These are phyloP conservation scores for Heracleum sosnowskyi DNA, from an alignment of 129 eudicot species.

Conservation along the genomic window DNA sequence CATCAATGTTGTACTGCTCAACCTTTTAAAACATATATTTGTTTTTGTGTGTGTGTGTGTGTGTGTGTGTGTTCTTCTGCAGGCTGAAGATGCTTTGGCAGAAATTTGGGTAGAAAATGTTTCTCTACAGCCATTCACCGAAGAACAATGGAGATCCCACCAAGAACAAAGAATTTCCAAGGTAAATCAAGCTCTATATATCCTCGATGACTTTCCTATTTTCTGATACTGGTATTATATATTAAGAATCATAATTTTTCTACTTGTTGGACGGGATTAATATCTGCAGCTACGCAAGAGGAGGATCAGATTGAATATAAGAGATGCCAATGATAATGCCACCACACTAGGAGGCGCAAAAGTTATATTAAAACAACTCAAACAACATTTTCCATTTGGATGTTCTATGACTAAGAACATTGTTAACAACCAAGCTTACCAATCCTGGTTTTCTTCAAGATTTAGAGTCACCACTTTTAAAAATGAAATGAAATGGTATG, in stretches of 20 bases:
- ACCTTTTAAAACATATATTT: background rate
- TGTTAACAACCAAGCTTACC: background rate
- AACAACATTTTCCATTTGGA: background rate
- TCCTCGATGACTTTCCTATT: background rate
- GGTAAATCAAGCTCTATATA: background rate
- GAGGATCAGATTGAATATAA: background rate
- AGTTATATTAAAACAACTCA: background rate
- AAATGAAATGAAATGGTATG: slow-evolving; percentile 38
- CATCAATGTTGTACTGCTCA: background rate
- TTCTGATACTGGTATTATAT: background rate
- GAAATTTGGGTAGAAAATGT: slow-evolving; percentile 3
- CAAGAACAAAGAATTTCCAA: background rate
- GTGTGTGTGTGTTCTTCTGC: background rate
- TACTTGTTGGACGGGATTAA: background rate
- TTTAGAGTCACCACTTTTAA: slow-evolving; percentile 6
- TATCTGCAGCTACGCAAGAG: background rate
- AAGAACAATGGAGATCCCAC: slow-evolving; percentile 9
- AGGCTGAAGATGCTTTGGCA: background rate
- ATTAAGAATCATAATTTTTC: background rate
- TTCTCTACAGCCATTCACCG: slow-evolving; percentile 1
- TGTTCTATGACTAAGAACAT: slow-evolving; percentile 5
- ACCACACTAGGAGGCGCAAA: background rate
- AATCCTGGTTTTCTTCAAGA: slow-evolving; percentile 1
- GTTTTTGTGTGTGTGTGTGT: background rate
- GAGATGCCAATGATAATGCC: background rate